A percentile compares a stretch with the other conserved stretches of the same genome.
These are phyloP conservation scores for Xylaria sp. DNA, from an alignment of 2,329 filamentous ascomycete genomes.

Conservation along the genomic window DNA sequence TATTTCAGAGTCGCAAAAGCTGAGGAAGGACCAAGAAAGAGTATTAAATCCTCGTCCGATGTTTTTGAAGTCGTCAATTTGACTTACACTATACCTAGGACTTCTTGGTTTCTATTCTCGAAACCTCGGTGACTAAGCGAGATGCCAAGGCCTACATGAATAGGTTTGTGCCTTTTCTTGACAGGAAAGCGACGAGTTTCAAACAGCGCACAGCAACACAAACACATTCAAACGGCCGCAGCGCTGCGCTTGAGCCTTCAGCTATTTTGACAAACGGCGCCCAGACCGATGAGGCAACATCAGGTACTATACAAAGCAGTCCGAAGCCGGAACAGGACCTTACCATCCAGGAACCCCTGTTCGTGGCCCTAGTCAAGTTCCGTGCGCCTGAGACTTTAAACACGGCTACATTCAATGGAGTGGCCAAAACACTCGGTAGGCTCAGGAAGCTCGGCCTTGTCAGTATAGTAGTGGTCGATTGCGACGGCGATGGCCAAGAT, in stretches of 20 bases:
- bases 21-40: conserved; percentile 54
- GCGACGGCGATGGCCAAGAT: conserved; percentile 48
- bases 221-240: conserved; percentile 32
- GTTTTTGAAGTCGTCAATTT: neutral
- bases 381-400: conserved; percentile 73
- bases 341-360: conserved; percentile 49
- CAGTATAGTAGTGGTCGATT: conserved; percentile 84
- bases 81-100: conserved; percentile 59
- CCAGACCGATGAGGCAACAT: conserved; percentile 6
- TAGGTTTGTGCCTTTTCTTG: conserved; percentile 66
- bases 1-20: conserved; percentile 52
- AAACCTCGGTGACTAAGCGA: conserved; percentile 87
- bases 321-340: conserved; percentile 50
- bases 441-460: conserved; percentile 80
- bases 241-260: neutral
- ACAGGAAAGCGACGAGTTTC: conserved; percentile 43
- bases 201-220: conserved; percentile 38
- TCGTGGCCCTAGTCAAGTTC: conserved; percentile 87
- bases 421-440: conserved; percentile 84
- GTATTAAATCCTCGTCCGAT: conserved; percentile 42
- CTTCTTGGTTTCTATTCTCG: conserved; percentile 84
- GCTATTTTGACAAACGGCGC: conserved; percentile 8
- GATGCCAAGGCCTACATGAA: conserved; percentile 92
- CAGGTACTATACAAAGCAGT: conserved; percentile 6
- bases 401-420: conserved; percentile 70